Evolutionary conservation across 805 yeast species (phyloP).

Genomic region (Suhomyces emberorum): DNA sequence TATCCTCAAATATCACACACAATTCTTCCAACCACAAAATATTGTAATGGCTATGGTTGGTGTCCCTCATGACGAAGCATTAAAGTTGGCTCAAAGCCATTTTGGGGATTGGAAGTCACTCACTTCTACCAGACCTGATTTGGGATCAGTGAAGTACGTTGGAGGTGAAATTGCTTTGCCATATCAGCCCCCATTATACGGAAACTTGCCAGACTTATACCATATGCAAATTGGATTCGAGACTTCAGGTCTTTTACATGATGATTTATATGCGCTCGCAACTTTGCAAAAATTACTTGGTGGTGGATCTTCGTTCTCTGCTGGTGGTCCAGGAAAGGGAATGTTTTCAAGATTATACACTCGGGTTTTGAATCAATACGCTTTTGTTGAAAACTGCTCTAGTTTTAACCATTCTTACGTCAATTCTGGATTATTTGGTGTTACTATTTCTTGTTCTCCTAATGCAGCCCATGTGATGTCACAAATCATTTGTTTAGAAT

Average conservation of each 20-base stretch:
- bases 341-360: slow-evolving; percentile 95
- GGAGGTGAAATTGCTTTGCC: slow-evolving; percentile 48
- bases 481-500: slow-evolving; percentile 60
- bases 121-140: slow-evolving; percentile 21
- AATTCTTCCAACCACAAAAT: slow-evolving; percentile 74
- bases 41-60: slow-evolving; percentile 88
- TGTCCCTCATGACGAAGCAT: slow-evolving; percentile 65
- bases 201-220: slow-evolving; percentile 69
- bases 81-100: slow-evolving; percentile 56
- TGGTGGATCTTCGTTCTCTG: slow-evolving; percentile 96
- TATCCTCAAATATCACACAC: slow-evolving; percentile 57
- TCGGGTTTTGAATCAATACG: slow-evolving; percentile 84
- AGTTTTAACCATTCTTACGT: slow-evolving; percentile 87
- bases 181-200: slow-evolving; percentile 36
- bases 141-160: slow-evolving; percentile 57
- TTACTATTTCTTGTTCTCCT: slow-evolving; percentile 79
- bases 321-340: slow-evolving; percentile 99
- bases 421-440: slow-evolving; percentile 89
- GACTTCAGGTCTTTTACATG: slow-evolving; percentile 77
- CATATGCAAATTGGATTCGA: slow-evolving; percentile 87
- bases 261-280: slow-evolving; percentile 88
- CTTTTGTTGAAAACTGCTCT: slow-evolving; percentile 83
- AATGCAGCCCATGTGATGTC: slow-evolving; percentile 82
- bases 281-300: slow-evolving; percentile 87
- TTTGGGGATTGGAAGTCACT: slow-evolving; percentile 56